Base-by-base conservation (phyloP, 176 grass and related monocot genomes). In the Bothriochloa decipiens region DNA sequence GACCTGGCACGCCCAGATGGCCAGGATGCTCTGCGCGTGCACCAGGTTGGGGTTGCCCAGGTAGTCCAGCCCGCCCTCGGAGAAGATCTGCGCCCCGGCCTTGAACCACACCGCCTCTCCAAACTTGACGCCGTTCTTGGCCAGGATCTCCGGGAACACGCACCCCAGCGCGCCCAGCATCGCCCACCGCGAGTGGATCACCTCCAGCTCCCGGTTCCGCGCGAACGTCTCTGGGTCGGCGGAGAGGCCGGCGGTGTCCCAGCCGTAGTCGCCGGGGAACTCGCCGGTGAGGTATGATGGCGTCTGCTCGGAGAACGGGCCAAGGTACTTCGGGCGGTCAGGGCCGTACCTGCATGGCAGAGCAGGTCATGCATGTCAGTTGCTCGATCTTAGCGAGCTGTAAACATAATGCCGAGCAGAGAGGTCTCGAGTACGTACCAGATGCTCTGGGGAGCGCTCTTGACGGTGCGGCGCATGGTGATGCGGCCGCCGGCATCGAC, bases 251-350 rank as follows among this genome's bases (percentile, higher is more conserved):
- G 95, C 95, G 0, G 95, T 97, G 84, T 97, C 95, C 95, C 95
- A 97, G 0, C 95, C 95, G 63, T 97, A 97, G 71, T 97, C 95
- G 0, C 95, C 95, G 18, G 95, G 92, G 53, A 94, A 97, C 81
- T 97, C 95, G 17, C 95, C 95, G 12, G 83, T 97, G 20, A 97
- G 80, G 82, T 97, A 97, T 8, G 92, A 91, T 10, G 95, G 95
- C 1, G 95, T 94, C 84, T 97, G 90, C 35, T 91, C 95, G 0
- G 95, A 97, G 92, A 97, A 94, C 3, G 95, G 95, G 61, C 95
- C 95, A 4, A 97, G 87, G 86, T 94, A 97, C 88, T 94, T 94
- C 85, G 91, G 91, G 1, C 91, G 71, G 82, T 93, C 91, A 3
- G 91, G 91, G 14, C 91, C 91, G 66, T 93, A 92, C 91, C 91